Base-by-base conservation (phyloP, 345 rosid genomes). In the Luvunga scandens region DNA sequence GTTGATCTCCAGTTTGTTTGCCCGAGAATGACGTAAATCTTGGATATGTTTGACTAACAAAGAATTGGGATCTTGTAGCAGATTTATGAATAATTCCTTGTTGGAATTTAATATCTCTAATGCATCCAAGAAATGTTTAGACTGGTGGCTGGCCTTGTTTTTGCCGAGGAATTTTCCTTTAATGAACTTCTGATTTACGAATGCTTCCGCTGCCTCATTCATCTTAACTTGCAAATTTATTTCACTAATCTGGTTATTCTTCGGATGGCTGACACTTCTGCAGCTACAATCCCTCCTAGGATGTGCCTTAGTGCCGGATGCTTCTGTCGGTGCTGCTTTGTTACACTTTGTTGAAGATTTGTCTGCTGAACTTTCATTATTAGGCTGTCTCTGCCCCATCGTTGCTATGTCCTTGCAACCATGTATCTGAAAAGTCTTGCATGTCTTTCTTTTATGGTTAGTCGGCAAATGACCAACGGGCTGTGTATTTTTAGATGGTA, bases 51-150 rank as follows among this genome's bases (percentile, higher is more conserved):
- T 89, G 22, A 57, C 91, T n/a, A 91, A 72, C 63, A 92, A 78
- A 60, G 93, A 94, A 81, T 89, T 83, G 31, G 94, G 98, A 81
- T 94, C 94, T 65, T 91, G 94, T 45, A 91, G 86, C 75, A 90
- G 89, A 75, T 88, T 90, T 53, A 89, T 38, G 28, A 92, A 89
- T 65, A 94, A 69, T 66, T 88, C 93, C 87, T 88, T 90, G 81
- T 94, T 92, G 6, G 92, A 91, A 81, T 91, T 90, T 66, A 91
- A 63, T 28, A 89, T 78, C 76, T 91, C 87, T 72, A 94, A 80
- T 33, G 93, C 91, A 75, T 90, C 98, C 84, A 86, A 82, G 84
- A 94, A 91, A 69, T 91, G 86, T 79, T 89, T 90, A 19, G 95
- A 85, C 79, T 83, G 82, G 50, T 78, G n/a, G 53, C 75, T 72